Evolutionary conservation across 208 protist genomes (phyloP).

Genomic region (Acanthamoeba rhysodes): DNA sequence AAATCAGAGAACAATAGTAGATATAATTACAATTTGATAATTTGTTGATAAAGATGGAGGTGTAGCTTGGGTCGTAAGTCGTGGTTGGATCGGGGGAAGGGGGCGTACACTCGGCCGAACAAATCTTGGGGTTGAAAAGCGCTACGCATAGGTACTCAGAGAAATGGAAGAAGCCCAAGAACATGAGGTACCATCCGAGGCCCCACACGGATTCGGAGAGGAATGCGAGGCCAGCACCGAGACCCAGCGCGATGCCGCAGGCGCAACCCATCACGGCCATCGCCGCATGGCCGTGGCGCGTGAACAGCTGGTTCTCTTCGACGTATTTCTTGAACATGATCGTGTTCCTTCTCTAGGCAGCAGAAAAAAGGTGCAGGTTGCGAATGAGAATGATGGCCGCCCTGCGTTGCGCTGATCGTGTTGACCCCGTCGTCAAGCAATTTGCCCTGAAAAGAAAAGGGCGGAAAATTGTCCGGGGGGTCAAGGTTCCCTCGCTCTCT

Average conservation of each 20-base stretch:
- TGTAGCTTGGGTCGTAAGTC: neutral
- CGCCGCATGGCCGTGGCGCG: neutral
- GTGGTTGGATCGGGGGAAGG: neutral
- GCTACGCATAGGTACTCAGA: constrained; percentile 42
- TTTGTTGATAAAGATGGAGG: neutral
- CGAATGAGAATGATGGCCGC: too few relatives aligned
- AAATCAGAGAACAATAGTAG: neutral
- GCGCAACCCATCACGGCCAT: constrained; percentile 35
- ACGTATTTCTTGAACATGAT: constrained; percentile 49
- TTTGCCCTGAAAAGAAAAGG: too few relatives aligned
- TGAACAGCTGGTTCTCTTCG: constrained; percentile 45
- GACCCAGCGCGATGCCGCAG: neutral
- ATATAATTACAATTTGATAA: neutral
- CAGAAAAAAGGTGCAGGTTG: neutral
- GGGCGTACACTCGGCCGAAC: constrained; percentile 36
- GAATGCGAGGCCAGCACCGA: constrained; percentile 32
- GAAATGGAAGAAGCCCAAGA: constrained; percentile 61
- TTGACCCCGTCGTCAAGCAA: too few relatives aligned
- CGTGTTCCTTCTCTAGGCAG: neutral
- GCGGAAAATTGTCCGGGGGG: too few relatives aligned
- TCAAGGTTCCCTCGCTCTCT: too few relatives aligned
- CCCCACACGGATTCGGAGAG: constrained; percentile 52
- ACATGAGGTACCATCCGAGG: constrained; percentile 41
- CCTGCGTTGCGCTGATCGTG: too few relatives aligned
- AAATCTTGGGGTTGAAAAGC: constrained; percentile 59